Evolutionary conservation across 306 rosid genomes (phyloP).

Genomic region (Boehmeria nivea): DNA sequence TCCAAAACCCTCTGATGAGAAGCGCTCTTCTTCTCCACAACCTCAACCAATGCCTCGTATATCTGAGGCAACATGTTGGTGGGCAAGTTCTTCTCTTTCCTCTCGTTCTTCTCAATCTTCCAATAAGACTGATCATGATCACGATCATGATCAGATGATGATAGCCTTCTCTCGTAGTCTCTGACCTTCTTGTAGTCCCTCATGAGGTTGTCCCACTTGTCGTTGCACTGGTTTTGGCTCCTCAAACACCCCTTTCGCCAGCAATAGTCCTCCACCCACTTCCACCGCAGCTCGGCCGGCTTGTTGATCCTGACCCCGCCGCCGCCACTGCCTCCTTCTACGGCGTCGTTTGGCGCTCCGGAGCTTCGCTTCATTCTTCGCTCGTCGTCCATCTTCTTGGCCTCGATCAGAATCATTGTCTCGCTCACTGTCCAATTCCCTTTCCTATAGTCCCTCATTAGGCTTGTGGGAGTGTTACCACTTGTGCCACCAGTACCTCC

Average conservation of each 20-base stretch:
- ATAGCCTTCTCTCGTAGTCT: constrained; percentile 28
- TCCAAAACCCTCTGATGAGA: constrained; percentile 6
- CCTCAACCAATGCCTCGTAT: constrained; percentile 35
- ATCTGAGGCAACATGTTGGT: constrained; percentile 39
- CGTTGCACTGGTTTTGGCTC: constrained; percentile 53
- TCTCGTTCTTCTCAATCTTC: constrained; percentile 39
- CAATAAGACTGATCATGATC: constrained; percentile 28
- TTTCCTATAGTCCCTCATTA: constrained; percentile 38
- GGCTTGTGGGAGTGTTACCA: constrained; percentile 1
- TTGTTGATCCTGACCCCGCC: constrained; percentile 5
- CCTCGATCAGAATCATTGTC: constrained; percentile 46
- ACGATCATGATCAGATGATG: background rate
- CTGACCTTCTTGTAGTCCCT: constrained; percentile 51
- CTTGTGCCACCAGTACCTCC: constrained; percentile 27
- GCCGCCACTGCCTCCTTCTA: constrained; percentile 9
- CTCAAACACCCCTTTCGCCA: constrained; percentile 38
- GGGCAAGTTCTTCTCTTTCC: constrained; percentile 40
- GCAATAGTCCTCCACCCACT: constrained; percentile 48
- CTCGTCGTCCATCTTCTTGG: constrained; percentile 46
- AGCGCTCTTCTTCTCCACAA: constrained; percentile 31
- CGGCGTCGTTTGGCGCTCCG: background rate
- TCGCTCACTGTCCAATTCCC: constrained; percentile 48
- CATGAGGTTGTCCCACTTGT: constrained; percentile 53
- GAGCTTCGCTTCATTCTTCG: constrained; percentile 33
- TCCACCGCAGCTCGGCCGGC: constrained; percentile 46